phyloP scores from a whole-genome alignment of 768 basidiomycete species.

The Boletus subparvulus region DNA sequence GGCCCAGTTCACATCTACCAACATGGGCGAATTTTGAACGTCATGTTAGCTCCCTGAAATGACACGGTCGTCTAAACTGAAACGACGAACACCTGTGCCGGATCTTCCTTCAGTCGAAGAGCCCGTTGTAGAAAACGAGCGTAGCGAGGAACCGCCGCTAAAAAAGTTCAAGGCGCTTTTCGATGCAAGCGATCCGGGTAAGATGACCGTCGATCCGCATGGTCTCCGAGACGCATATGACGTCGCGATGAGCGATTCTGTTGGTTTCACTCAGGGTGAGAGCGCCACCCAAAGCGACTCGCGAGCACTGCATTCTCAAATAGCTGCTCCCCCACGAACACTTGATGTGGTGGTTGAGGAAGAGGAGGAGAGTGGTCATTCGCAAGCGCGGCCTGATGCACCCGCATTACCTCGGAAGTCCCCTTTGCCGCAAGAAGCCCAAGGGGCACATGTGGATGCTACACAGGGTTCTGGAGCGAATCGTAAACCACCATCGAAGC shows the following conservation, averaged over 20 bases:
- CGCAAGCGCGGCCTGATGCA: background rate
- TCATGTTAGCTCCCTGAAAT: constrained; percentile 40
- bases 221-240: constrained; percentile 13
- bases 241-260: constrained; percentile 8
- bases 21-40: background rate
- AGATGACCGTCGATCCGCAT: constrained; percentile 29
- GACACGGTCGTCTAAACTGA: constrained; percentile 44
- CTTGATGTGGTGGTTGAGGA: constrained; percentile 51
- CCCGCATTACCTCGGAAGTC: background rate
- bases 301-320: constrained; percentile 8
- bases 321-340: constrained; percentile 5
- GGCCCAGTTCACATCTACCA: background rate
- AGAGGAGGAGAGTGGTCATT: constrained; percentile 45
- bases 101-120: constrained; percentile 18
- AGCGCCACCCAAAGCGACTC: constrained; percentile 31
- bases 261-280: constrained; percentile 16
- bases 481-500: constrained; percentile 6
- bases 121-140: constrained; percentile 14
- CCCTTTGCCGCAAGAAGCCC: background rate
- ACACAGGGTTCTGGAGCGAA: constrained; percentile 29
- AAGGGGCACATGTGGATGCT: background rate
- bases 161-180: constrained; percentile 74
- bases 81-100: constrained; percentile 50
- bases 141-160: constrained; percentile 48
- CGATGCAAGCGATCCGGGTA: constrained; percentile 59